Evolutionary conservation across 768 basidiomycete species (phyloP).

Genomic region (Scleroderma bovista): DNA sequence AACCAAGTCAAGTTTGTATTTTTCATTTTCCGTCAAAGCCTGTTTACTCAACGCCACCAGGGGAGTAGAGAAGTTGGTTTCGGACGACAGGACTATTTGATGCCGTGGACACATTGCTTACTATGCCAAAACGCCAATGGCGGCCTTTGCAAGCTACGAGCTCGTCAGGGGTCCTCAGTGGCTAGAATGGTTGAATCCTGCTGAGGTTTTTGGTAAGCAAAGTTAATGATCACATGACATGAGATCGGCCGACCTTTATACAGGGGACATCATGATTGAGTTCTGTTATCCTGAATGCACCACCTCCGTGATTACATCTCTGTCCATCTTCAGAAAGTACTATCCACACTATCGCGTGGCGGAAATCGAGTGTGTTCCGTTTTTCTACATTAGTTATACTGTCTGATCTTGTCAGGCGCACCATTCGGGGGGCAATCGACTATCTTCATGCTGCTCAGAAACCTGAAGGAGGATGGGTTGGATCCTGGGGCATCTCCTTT

Average conservation of each 20-base stretch:
- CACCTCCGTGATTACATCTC: conserved; percentile 87
- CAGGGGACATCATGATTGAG: conserved; percentile 96
- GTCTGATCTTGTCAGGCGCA: conserved; percentile 38
- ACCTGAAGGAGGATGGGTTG: conserved; percentile 89
- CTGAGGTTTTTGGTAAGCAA: conserved; percentile 86
- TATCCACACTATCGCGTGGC: conserved; percentile 70
- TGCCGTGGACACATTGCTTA: conserved; percentile 80
- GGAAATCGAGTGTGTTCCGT: conserved; percentile 66
- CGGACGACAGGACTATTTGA: conserved; percentile 74
- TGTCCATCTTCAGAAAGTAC: conserved; percentile 78
- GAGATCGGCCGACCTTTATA: not conserved
- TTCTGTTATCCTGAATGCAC: conserved; percentile 97
- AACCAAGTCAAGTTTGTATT: conserved; percentile 66
- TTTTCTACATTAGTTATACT: not conserved
- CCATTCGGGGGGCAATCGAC: conserved; percentile 61
- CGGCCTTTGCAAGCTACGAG: conserved; percentile 94
- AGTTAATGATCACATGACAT: conserved; percentile 5
- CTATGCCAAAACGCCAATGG: conserved; percentile 83
- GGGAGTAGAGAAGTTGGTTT: conserved; percentile 70
- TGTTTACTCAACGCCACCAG: conserved; percentile 32
- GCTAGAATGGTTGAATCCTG: conserved; percentile 87
- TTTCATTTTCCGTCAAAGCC: not conserved
- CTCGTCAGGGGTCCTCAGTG: conserved; percentile 72
- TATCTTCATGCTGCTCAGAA: conserved; percentile 80
- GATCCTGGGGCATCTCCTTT: conserved; percentile 97